Base-by-base conservation (phyloP, 163 green algal species). In the Coccomyxa subellipsoidea region DNA sequence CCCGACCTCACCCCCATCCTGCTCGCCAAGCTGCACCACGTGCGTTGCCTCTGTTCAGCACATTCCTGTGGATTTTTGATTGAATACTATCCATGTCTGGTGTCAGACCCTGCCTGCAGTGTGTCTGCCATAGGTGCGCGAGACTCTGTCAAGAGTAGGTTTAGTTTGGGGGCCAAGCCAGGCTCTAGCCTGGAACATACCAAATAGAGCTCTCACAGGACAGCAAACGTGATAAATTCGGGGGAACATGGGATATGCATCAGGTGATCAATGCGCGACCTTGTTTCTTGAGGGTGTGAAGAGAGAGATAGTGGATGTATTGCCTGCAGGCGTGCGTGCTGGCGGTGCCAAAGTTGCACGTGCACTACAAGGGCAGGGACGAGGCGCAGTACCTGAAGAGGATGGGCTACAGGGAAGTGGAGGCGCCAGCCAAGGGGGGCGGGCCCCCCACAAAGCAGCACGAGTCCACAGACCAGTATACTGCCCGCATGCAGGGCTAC, bases 401-500 rank as follows among this genome's bases (percentile, higher is more conserved):
- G 77, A 78, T 88, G 80, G 84, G 83, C 31, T 91, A 91, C 84
- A 83, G 54, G 35, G 35, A 76, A 31, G 78, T 78, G 32, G 73
- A 78, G 31, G 37, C 35, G 37, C 25, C 73, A 3, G 38, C 12
- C 37, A 37, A 79, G 18, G 37, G 10, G 4, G 23, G 18, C 21
- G 32, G 32, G 7, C 31, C 27, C 31, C 32, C 70, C 27, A 34
- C 66, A n/a, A 34, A 73, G 66, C 76, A 54, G 78, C 10, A 6
- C 80, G 91, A 95, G 83, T 84, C 81, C 54, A 90, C 87, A 0
- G 92, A 95, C 73, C 87, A 89, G 40, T 89, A 80, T 40, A 25
- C 73, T 0, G 25, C 25, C 9, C 80, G 80, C 31, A 80, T 92
- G 85, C 73, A 89, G 72, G 93, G 91, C n/a, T 89, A 94, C 82